Base-by-base conservation (phyloP, 2,329 filamentous ascomycete species). In the Arthrobotrys sinensis region DNA sequence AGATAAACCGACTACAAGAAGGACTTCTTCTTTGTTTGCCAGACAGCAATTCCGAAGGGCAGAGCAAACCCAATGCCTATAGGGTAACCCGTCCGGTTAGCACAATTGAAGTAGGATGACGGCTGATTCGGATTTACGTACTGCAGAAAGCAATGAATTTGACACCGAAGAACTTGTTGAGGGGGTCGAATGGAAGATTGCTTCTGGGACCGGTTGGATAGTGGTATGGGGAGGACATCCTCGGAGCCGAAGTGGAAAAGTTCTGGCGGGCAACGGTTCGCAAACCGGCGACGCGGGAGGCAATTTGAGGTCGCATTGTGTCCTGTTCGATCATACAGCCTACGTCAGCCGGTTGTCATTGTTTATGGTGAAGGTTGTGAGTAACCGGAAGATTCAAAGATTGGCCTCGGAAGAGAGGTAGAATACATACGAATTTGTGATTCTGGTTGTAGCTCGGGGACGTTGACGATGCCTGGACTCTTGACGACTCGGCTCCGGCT, bases 101-200 rank as follows among this genome's bases (percentile, higher is more conserved):
- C 80, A 68, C 73, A 24, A 28, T 64, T 69, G 21, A 64, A 50
- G 32, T 7, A 19, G 32, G 32, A 48, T 14, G 5, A 24, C 4
- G 48, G 16, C 1, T 16, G 16, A 36, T 11, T 36, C 32, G 38
- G 6, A 11, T 50, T 50, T 6, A 36, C 87, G 80, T 84, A 92
- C 91, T 85, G 89, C 91, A 91, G 88, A 92, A 96, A 80, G 85
- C 84, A 92, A 93, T 96, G 91, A 92, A 99, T 86, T 91, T 89
- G 82, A 93, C 80, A 81, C 87, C 89, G 85, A 99, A 99, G 87
- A 89, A 92, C 87, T 91, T 93, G 85, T 91, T 95, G 87, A 93
- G 89, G 82, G 96, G 92, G 89, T 99, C 97, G 91, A 99, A 99
- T 82, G 96, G 96, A 81, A 99, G 87, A 90, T 97, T 98, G 88